Evolutionary conservation across 2,329 filamentous ascomycete genomes (phyloP).

Genomic region (Phialophora macrospora): DNA sequence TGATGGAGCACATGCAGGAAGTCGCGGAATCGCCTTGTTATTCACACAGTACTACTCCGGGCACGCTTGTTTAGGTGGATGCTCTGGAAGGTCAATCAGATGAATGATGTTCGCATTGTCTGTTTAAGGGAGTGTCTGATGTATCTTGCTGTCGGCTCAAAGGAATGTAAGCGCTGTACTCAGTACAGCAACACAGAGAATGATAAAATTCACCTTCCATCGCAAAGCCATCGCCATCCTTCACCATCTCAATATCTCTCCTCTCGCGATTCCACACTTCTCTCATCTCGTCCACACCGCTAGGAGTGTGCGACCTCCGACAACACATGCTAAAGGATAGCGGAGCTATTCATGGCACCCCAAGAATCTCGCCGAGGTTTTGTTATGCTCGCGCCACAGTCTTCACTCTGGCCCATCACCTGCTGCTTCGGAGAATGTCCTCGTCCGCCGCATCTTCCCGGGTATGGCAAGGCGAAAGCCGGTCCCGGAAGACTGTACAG

Average conservation of each 20-base stretch:
- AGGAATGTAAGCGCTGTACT: neutral
- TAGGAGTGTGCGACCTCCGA: constrained; percentile 8
- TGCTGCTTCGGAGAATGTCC: constrained; percentile 4
- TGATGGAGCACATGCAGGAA: neutral
- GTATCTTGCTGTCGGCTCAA: neutral
- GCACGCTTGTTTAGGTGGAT: neutral
- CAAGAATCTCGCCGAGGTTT: neutral
- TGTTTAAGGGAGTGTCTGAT: neutral
- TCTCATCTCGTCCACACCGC: neutral
- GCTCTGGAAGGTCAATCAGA: neutral
- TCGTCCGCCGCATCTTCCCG: neutral
- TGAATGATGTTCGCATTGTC: neutral
- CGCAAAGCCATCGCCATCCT: neutral
- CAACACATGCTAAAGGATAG: constrained; percentile 1
- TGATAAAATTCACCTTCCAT: neutral
- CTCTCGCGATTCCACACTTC: neutral
- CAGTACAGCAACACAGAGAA: neutral
- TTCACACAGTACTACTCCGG: neutral
- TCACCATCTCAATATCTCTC: neutral
- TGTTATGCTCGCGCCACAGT: neutral
- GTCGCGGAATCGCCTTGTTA: neutral
- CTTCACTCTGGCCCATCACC: neutral
- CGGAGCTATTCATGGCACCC: neutral
- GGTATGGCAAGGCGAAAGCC: neutral
- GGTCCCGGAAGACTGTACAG: neutral